Evolutionary conservation across 805 yeast genomes (phyloP).

Genomic region (Pichia manshurica): DNA sequence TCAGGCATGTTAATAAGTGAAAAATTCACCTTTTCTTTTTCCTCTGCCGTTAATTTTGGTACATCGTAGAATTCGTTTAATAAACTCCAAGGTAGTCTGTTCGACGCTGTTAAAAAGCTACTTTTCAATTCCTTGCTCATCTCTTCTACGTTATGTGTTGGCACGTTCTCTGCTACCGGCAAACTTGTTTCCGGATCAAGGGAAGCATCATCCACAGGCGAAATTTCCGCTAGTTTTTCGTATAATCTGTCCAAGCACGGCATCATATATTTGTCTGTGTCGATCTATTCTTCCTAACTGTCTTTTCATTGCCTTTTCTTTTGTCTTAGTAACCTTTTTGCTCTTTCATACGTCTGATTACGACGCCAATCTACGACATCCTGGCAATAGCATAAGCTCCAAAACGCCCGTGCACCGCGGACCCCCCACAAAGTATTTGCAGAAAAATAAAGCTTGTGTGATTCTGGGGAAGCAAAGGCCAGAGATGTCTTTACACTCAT

Average conservation of each 20-base stretch:
- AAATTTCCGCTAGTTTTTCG: slow-evolving; percentile 8
- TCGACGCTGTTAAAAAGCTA: slow-evolving; percentile 57
- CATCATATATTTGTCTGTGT: neutral
- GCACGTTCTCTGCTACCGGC: neutral
- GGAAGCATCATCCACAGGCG: slow-evolving; percentile 1
- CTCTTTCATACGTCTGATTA: no score
- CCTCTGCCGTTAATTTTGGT: slow-evolving; percentile 32
- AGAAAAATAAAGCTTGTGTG: neutral
- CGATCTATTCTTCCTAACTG: no score
- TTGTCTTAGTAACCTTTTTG: no score
- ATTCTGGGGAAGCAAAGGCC: no score
- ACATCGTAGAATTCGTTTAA: slow-evolving; percentile 60
- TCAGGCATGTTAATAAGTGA: slow-evolving; percentile 54
- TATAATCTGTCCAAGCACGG: slow-evolving; percentile 6
- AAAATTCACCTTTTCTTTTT: slow-evolving; percentile 23
- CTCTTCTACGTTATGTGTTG: neutral
- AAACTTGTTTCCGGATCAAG: slow-evolving; percentile 17
- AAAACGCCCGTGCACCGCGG: no score
- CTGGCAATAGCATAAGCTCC: no score
- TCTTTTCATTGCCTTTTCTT: no score
- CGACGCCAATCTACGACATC: no score
- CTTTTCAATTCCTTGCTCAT: slow-evolving; percentile 25
- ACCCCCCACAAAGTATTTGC: neutral
- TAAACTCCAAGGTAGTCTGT: slow-evolving; percentile 61
- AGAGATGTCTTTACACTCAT: no score